Percentiles rank a stretch among this genome's conserved stretches.
Conservation (phyloP, 1,284 basidiomycete genomes). For the Ustilago loliicola region DNA sequence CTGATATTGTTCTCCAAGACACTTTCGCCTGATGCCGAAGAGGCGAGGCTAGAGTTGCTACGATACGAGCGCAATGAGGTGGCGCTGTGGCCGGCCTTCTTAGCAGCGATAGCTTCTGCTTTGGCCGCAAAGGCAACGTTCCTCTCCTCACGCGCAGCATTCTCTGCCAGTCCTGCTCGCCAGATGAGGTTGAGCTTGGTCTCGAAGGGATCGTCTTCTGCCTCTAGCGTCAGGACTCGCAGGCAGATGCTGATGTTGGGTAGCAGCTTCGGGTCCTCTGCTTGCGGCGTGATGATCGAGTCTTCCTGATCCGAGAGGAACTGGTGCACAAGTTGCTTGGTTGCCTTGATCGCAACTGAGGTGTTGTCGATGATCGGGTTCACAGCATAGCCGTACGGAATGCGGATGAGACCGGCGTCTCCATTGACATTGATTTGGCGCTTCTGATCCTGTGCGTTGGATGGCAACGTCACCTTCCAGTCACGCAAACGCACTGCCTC, state of each 20-base stretch:
- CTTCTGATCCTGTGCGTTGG: constrained; percentile 28
- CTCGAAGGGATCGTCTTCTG: constrained; percentile 90
- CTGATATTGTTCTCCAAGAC: constrained; percentile 20
- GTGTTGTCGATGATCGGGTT: constrained; percentile 73
- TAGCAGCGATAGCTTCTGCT: constrained; percentile 72
- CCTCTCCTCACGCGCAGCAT: constrained; percentile 80
- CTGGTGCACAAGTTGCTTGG: constrained; percentile 72
- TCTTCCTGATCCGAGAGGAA: constrained; percentile 68
- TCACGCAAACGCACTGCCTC: constrained; percentile 79
- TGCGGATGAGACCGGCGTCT: constrained; percentile 79
- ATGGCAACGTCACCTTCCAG: constrained; percentile 73
- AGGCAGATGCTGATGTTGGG: constrained; percentile 77
- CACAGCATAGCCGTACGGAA: constrained; percentile 84
- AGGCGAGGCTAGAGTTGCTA: constrained; percentile 16
- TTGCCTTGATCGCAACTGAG: constrained; percentile 71
- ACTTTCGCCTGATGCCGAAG: constrained; percentile 6
- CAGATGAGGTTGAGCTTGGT: constrained; percentile 83
- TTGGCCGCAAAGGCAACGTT: constrained; percentile 87
- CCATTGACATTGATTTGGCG: constrained; percentile 73
- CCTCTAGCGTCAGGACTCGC: constrained; percentile 78
- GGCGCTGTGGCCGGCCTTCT: constrained; percentile 70
- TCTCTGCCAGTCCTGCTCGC: constrained; percentile 82
- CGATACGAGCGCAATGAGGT: constrained; percentile 38
- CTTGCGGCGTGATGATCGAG: constrained; percentile 61
- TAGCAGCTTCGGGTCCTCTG: constrained; percentile 66